Conservation (phyloP, 176 grass and related monocot species). For the Puya raimondii region DNA sequence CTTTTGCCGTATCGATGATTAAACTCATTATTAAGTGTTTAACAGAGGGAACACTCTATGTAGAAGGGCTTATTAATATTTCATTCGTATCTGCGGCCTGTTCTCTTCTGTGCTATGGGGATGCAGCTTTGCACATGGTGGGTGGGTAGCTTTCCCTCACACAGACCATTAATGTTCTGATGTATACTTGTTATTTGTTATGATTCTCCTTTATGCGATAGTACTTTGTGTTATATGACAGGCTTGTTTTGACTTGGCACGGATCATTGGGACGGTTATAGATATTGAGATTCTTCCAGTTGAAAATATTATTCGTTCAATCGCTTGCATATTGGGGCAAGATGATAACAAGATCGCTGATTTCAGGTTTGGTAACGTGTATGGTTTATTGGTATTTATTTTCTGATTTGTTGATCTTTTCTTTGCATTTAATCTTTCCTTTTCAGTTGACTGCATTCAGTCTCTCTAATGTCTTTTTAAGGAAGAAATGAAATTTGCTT, state of each 20-base stretch:
- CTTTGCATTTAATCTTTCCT: not conserved
- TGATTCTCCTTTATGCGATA: not conserved
- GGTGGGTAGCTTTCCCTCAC: conserved; percentile 15
- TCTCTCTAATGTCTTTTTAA: not conserved
- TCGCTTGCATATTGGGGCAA: conserved; percentile 52
- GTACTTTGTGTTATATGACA: conserved; percentile 21
- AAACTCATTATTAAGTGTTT: conserved; percentile 81
- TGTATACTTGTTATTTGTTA: not conserved
- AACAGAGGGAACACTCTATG: conserved; percentile 76
- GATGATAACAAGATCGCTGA: conserved; percentile 28
- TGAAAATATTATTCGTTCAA: conserved; percentile 61
- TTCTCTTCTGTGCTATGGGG: conserved; percentile 63
- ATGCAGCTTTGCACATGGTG: conserved; percentile 78
- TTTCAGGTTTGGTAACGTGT: conserved; percentile 39
- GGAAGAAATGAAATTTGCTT: not conserved
- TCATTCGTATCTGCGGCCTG: conserved; percentile 63
- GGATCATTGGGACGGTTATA: conserved; percentile 59
- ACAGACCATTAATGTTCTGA: conserved; percentile 8
- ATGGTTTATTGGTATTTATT: not conserved
- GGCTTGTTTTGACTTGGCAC: conserved; percentile 93
- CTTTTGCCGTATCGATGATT: conserved; percentile 59
- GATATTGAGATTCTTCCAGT: conserved; percentile 63
- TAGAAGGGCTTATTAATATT: conserved; percentile 64
- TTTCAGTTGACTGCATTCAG: not conserved
- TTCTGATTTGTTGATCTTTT: conserved; percentile 10